These are phyloP conservation scores for Flaveria trinervia DNA, from an alignment of 129 eudicot genomes.

Conservation along the genomic window DNA sequence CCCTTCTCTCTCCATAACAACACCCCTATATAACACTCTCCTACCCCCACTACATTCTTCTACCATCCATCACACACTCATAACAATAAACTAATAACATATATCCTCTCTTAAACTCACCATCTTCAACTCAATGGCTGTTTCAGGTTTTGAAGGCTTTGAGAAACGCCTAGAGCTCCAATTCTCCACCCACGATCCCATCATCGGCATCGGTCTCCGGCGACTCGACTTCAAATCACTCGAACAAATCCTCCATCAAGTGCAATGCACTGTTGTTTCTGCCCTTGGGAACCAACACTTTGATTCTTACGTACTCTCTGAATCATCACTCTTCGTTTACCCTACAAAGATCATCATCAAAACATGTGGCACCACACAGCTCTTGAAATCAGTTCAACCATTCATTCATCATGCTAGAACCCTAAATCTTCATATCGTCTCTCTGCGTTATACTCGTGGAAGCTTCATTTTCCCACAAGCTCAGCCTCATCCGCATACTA, in stretches of 20 bases:
- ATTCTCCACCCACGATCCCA: conserved; percentile 64
- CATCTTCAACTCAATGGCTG: conserved; percentile 48
- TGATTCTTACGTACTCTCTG: conserved; percentile 77
- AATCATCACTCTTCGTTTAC: conserved; percentile 74
- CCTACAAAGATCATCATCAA: conserved; percentile 77
- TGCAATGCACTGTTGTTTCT: conserved; percentile 87
- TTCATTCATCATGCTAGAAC: conserved; percentile 46
- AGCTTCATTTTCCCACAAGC: conserved; percentile 74
- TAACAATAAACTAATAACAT: not conserved
- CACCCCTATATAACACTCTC: conserved; percentile 45
- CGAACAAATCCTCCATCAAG: conserved; percentile 64
- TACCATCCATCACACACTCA: conserved; percentile 15
- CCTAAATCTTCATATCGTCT: conserved; percentile 41
- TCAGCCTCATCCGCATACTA: conserved; percentile 75
- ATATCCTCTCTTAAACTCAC: not conserved
- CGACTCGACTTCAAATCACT: conserved; percentile 47
- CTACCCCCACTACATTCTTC: conserved; percentile 39
- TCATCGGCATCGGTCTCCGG: conserved; percentile 57
- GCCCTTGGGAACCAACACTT: conserved; percentile 77
- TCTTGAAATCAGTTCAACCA: conserved; percentile 74
- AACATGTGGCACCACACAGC: conserved; percentile 86
- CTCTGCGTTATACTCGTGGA: conserved; percentile 75
- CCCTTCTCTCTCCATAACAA: conserved; percentile 41
- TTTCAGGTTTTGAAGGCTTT: conserved; percentile 87
- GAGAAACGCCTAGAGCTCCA: conserved; percentile 80